Base-by-base conservation (phyloP, 768 basidiomycete genomes). In the Podaxis sp. region DNA sequence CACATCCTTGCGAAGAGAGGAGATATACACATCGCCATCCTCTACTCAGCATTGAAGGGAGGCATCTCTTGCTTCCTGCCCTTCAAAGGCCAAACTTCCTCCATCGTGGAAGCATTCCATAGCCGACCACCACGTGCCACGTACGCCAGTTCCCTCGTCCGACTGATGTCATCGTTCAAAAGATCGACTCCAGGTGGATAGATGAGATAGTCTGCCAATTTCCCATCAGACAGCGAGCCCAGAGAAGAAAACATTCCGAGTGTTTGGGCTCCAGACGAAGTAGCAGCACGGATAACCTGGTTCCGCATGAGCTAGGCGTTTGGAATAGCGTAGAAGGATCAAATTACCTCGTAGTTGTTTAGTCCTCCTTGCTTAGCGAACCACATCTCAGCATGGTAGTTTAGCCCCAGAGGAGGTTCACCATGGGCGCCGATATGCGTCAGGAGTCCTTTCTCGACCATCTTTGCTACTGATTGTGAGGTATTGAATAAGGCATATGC, bases 341-440 rank as follows among this genome's bases (percentile, higher is more conserved):
- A 13, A 44, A 69, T 6, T 36, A 87, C 89, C 80, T 91, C 87
- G 67, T 89, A 91, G 67, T 87, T 88, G 28, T 75, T 84, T 66
- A 91, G 72, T 2, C 90, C 90, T 22, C 90, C 90, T 13, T 78
- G 75, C 51, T 77, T 76, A 26, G 87, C 78, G 70, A 89, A 89
- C 56, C 76, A 79, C 84, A 91, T 88, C 68, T 91, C 90, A 20
- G 85, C 83, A 63, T 91, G 90, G 66, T 91, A 92, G 75, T 88
- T 89, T n/a, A 87, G 69, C 0, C 90, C 90, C 11, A 89, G 71
- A 0, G 90, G 89, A 2, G 84, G 82, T 70, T 90, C 87, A 17
- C 90, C 90, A 68, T 91, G 90, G 0, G 89, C 89, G 24, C 89
- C 90, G 62, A 91, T 87, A 66, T 88, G 84, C 2, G 85, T 78